These are phyloP conservation scores for Aegle marmelos DNA, from an alignment of 345 rosid genomes.

Conservation along the genomic window DNA sequence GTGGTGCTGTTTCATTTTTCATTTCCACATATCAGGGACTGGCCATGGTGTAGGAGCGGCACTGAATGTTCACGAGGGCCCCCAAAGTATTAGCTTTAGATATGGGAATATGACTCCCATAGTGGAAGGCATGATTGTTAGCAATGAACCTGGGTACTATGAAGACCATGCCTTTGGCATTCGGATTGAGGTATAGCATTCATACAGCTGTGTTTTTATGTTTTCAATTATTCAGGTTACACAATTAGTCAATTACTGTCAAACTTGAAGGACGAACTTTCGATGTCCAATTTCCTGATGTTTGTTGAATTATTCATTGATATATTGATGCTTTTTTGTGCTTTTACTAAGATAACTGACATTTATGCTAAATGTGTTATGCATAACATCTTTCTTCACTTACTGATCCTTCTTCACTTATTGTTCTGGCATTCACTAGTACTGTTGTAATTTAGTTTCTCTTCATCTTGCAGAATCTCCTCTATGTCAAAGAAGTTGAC, in stretches of 20 bases:
- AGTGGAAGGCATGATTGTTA: constrained; percentile 88
- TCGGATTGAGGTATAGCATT: constrained; percentile 73
- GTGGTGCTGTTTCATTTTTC: not conserved
- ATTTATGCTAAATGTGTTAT: not conserved
- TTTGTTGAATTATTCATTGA: not conserved
- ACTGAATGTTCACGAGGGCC: constrained; percentile 95
- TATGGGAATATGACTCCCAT: constrained; percentile 80
- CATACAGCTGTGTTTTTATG: not conserved
- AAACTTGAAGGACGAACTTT: not conserved
- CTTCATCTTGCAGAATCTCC: constrained; percentile 65
- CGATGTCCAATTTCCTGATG: not conserved
- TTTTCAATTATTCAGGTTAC: not conserved
- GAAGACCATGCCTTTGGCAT: constrained; percentile 98
- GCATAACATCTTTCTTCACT: not conserved
- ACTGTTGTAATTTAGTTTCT: not conserved
- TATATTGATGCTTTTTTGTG: not conserved
- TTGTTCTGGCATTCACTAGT: not conserved
- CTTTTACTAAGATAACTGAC: not conserved
- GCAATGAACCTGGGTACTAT: constrained; percentile 97
- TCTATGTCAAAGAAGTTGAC: constrained; percentile 56
- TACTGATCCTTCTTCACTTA: not conserved
- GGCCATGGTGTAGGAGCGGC: constrained; percentile 99
- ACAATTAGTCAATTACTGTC: not conserved
- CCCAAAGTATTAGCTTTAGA: constrained; percentile 91
- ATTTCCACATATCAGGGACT: constrained; percentile 56